Percentiles rank a stretch among this genome's conserved stretches.
Evolutionary conservation across 2,329 filamentous ascomycete genomes (phyloP).

Genomic region (Didymella keratinophila): DNA sequence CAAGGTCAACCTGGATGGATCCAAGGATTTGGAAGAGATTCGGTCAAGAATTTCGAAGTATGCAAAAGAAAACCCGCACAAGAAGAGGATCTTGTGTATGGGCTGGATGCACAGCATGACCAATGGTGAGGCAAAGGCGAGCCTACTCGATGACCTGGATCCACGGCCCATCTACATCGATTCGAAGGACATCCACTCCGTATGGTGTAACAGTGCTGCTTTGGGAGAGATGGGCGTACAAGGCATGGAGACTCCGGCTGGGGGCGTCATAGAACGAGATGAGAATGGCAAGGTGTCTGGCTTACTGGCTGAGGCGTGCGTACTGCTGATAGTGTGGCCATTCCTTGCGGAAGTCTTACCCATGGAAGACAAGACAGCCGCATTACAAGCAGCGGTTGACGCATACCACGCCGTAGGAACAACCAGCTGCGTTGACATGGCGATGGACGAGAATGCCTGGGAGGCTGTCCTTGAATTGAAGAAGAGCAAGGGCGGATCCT

Average conservation of each 20-base stretch:
- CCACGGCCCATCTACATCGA: conserved; percentile 64
- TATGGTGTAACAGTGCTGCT: conserved; percentile 64
- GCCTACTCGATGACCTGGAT: conserved; percentile 61
- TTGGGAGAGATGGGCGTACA: conserved; percentile 60
- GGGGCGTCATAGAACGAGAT: conserved; percentile 63
- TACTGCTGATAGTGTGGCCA: conserved; percentile 63
- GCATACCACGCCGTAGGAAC: conserved; percentile 62
- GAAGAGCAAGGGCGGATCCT: conserved; percentile 35
- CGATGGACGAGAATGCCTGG: conserved; percentile 65
- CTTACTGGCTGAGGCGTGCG: conserved; percentile 63
- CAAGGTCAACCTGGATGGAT: conserved; percentile 59
- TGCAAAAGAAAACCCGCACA: conserved; percentile 56
- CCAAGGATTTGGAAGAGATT: conserved; percentile 60
- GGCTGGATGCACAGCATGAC: conserved; percentile 67
- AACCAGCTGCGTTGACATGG: conserved; percentile 66
- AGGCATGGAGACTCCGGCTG: conserved; percentile 57
- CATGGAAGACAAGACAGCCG: conserved; percentile 58
- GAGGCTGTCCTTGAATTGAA: conserved; percentile 58
- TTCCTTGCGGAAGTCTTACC: conserved; percentile 59
- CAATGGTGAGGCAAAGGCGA: conserved; percentile 57
- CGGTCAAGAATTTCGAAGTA: conserved; percentile 56
- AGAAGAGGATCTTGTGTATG: conserved; percentile 59
- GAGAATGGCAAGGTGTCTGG: conserved; percentile 58
- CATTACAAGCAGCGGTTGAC: conserved; percentile 57
- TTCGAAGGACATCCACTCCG: conserved; percentile 64